A percentile compares a stretch with the other conserved stretches of the same genome.
Evolutionary conservation across 2,329 filamentous ascomycete genomes (phyloP).

Genomic region (Neofusicoccum cordaticola): DNA sequence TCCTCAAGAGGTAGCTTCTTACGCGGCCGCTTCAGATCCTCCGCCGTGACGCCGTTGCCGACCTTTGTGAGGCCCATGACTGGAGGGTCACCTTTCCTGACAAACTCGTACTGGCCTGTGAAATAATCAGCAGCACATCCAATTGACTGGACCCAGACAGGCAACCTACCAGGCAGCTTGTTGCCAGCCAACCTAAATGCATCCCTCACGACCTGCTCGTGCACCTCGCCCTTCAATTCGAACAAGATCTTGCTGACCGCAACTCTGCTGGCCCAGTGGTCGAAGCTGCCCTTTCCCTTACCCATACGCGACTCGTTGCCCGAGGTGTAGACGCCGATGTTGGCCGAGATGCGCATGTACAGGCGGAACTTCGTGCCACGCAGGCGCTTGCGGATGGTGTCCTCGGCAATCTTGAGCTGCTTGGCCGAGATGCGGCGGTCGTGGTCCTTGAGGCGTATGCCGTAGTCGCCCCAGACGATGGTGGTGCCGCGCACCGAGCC

Average conservation of each 20-base stretch:
- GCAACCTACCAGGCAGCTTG: slow-evolving; percentile 78
- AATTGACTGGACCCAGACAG: neutral
- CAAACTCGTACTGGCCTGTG: slow-evolving; percentile 82
- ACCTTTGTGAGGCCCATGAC: slow-evolving; percentile 93
- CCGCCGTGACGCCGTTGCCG: slow-evolving; percentile 73
- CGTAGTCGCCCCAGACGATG: slow-evolving; percentile 94
- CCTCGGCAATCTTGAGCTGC: slow-evolving; percentile 86
- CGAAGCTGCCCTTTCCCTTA: slow-evolving; percentile 96
- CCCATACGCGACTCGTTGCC: slow-evolving; percentile 99
- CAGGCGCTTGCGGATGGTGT: slow-evolving; percentile 84
- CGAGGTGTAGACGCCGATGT: slow-evolving; percentile 91
- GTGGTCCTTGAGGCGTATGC: slow-evolving; percentile 88
- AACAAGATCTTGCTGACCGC: slow-evolving; percentile 89
- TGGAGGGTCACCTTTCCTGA: slow-evolving; percentile 84
- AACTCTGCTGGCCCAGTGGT: slow-evolving; percentile 90
- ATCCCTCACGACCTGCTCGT: slow-evolving; percentile 92
- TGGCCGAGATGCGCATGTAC: slow-evolving; percentile 87
- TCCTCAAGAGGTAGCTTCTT: slow-evolving; percentile 57
- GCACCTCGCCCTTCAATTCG: slow-evolving; percentile 84
- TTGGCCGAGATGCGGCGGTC: slow-evolving; percentile 84
- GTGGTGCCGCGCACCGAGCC: slow-evolving; percentile 91
- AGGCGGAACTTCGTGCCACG: slow-evolving; percentile 89
- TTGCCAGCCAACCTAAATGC: slow-evolving; percentile 91
- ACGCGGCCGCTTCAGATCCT: slow-evolving; percentile 78
- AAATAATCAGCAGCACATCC: slow-evolving; percentile 6